These are phyloP conservation scores for Trichoderma asperellum DNA, from an alignment of 2,329 filamentous ascomycete species.

Conservation along the genomic window DNA sequence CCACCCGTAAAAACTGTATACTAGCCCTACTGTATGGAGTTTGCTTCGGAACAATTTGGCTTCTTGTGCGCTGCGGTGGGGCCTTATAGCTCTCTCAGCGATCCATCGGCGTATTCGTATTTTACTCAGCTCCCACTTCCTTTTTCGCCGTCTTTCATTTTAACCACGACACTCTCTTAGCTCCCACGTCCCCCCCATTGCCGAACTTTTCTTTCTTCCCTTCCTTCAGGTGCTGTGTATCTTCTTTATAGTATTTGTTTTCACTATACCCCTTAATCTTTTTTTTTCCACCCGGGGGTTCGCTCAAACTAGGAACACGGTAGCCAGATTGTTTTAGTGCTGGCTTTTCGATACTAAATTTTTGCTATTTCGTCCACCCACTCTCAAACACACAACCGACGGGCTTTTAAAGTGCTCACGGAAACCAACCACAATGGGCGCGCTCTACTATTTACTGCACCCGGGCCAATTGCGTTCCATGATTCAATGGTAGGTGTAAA, in stretches of 20 bases:
- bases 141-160: constrained; percentile 15
- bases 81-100: background rate
- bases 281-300: background rate
- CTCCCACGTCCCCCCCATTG: constrained; percentile 20
- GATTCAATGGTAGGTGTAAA: constrained; percentile 75
- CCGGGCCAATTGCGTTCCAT: constrained; percentile 79
- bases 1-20: background rate
- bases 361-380: background rate
- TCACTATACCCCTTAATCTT: background rate
- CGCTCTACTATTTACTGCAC: constrained; percentile 75
- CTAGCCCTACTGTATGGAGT: constrained; percentile 6
- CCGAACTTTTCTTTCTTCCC: constrained; percentile 5
- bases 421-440: constrained; percentile 55
- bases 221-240: constrained; percentile 9
- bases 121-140: constrained; percentile 19
- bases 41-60: background rate
- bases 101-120: constrained; percentile 24
- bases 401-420: background rate
- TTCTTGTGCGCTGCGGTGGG: background rate
- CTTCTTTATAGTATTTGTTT: constrained; percentile 15
- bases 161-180: constrained; percentile 21
- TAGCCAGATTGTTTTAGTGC: background rate
- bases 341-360: constrained; percentile 12
- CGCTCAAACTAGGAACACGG: background rate
- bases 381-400: background rate